Percentiles rank a stretch among this genome's conserved stretches.
These are phyloP conservation scores for Tolypocladium guangdongense DNA, from an alignment of 2,329 filamentous ascomycete species.

Conservation along the genomic window DNA sequence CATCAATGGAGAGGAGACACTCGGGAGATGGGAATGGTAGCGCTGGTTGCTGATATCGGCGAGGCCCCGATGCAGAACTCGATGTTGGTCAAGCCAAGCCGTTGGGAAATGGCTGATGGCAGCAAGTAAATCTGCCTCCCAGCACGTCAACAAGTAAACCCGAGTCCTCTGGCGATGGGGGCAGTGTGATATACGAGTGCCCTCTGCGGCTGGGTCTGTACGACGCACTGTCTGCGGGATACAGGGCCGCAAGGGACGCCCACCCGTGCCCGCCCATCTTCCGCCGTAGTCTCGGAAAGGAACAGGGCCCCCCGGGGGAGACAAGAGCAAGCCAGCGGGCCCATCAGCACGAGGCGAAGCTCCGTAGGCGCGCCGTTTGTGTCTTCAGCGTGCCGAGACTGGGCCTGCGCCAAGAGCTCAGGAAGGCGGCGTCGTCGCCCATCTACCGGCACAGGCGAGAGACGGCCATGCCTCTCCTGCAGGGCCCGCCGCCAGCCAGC, in stretches of 20 bases:
- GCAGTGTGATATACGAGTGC: background rate
- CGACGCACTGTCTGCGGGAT: background rate
- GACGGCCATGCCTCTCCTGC: too few species aligned
- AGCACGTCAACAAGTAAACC: background rate
- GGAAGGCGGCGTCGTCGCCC: too few species aligned
- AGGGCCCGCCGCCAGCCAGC: too few species aligned
- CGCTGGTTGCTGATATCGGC: background rate
- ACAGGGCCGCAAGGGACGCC: conserved; percentile 4
- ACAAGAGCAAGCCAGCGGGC: background rate
- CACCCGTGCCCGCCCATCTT: background rate
- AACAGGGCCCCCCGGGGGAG: background rate
- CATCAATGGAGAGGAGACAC: background rate
- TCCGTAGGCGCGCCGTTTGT: background rate
- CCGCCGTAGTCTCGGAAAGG: background rate
- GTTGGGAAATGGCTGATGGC: too few species aligned
- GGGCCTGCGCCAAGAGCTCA: too few species aligned
- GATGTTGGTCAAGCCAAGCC: background rate
- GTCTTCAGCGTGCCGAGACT: too few species aligned
- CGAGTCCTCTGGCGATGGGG: background rate
- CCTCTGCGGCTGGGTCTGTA: background rate
- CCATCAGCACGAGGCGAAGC: background rate
- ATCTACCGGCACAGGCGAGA: too few species aligned
- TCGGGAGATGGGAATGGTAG: background rate
- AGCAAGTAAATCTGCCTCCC: background rate
- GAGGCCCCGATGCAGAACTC: background rate